phyloP scores from a whole-genome alignment of 2,329 filamentous ascomycete genomes.

The Dryadomyces sulphureus region DNA sequence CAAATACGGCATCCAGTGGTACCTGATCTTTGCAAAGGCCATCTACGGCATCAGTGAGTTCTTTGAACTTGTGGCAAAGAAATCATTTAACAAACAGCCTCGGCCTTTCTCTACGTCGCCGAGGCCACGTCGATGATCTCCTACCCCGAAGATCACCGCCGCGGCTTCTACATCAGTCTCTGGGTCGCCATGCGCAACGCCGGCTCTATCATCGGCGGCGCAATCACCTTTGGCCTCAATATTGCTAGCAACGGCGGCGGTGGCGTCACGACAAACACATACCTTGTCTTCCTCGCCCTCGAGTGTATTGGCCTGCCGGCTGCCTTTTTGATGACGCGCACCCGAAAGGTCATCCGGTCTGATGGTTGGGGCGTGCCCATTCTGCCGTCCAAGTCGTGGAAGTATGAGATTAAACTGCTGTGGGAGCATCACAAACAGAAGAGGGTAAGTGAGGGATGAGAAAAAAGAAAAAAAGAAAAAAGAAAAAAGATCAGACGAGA shows the following conservation, averaged over 20 bases:
- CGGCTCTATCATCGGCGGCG: constrained; percentile 2
- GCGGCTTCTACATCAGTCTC: constrained; percentile 1
- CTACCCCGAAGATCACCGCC: constrained; percentile 1
- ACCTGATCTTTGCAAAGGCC: constrained; percentile 1
- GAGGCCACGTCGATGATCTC: constrained; percentile 3
- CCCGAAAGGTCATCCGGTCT: background rate
- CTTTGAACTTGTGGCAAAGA: background rate
- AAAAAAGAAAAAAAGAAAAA: background rate
- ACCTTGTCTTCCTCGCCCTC: constrained; percentile 1
- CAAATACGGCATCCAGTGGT: constrained; percentile 2
- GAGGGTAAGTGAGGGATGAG: background rate
- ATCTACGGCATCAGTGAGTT: constrained; percentile 1
- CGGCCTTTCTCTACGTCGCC: constrained; percentile 1
- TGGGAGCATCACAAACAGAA: background rate
- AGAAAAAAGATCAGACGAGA: too few relatives aligned
- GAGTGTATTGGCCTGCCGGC: constrained; percentile 1
- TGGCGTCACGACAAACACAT: background rate
- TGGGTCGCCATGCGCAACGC: constrained; percentile 3
- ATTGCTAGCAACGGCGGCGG: background rate
- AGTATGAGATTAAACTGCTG: background rate
- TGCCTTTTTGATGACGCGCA: background rate
- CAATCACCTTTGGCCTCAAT: constrained; percentile 1
- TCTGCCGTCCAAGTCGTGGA: background rate
- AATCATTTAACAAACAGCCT: background rate
- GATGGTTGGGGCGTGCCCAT: constrained; percentile 2